Percentiles rank a stretch among this genome's conserved stretches.
phyloP scores from a whole-genome alignment of 352 stramenopile genomes.

The Phytophthora syringae region DNA sequence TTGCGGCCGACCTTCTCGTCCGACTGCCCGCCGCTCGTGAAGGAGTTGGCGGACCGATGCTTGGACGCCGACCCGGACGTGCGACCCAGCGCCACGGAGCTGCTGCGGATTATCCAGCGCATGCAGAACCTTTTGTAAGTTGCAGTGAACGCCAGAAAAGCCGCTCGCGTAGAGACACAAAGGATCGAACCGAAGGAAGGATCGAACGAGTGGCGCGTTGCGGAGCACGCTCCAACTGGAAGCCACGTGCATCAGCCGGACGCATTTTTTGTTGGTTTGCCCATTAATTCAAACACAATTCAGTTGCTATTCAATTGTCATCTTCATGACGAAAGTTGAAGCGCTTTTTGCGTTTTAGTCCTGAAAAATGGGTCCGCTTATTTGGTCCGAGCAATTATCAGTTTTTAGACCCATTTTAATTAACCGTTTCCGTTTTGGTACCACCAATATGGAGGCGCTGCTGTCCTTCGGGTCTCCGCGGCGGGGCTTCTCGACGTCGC shows the following conservation, averaged over 20 bases:
- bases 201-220: constrained; percentile 32
- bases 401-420: no score
- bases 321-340: no score
- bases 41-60: constrained; percentile 68
- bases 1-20: constrained; percentile 70
- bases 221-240: constrained; percentile 12
- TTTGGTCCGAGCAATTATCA: no score
- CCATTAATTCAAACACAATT: constrained; percentile 36
- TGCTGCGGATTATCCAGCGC: constrained; percentile 71
- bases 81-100: constrained; percentile 68
- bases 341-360: no score
- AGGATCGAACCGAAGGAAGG: constrained; percentile 30
- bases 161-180: constrained; percentile 19
- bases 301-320: constrained; percentile 21
- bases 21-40: constrained; percentile 59
- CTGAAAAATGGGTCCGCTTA: no score
- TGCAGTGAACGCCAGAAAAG: constrained; percentile 12
- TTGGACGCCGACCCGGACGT: constrained; percentile 71
- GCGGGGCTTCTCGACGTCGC: constrained; percentile 37
- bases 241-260: constrained; percentile 18
- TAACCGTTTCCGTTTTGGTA: no score
- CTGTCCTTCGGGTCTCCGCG: constrained; percentile 64
- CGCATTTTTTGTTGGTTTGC: constrained; percentile 39
- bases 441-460: constrained; percentile 34
- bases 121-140: constrained; percentile 66